Percentiles rank a stretch among this genome's conserved stretches.
These are phyloP conservation scores for Cladorrhinum samala DNA, from an alignment of 495 filamentous ascomycete genomes.

Conservation along the genomic window DNA sequence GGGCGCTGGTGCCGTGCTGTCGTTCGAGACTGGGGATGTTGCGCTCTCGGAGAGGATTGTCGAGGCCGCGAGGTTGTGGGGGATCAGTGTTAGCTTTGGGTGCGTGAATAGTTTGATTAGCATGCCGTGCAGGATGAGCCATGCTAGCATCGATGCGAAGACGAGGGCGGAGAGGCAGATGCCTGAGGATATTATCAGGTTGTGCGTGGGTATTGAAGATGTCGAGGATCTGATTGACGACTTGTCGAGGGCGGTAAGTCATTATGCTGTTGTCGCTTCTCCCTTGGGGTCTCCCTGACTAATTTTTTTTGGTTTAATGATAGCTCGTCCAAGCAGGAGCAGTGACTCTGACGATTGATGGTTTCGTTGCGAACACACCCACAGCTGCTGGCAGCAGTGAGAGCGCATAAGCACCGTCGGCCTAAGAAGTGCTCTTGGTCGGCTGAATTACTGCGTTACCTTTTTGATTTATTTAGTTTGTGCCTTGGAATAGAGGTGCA, in stretches of 20 bases:
- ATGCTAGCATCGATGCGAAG: slow-evolving; percentile 95
- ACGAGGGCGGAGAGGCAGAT: slow-evolving; percentile 81
- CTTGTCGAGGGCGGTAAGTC: slow-evolving; percentile 77
- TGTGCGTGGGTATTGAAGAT: slow-evolving; percentile 97
- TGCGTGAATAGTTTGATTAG: slow-evolving; percentile 98
- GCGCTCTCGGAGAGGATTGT: slow-evolving; percentile 83
- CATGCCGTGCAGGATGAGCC: slow-evolving; percentile 99
- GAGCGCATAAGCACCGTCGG: not conserved
- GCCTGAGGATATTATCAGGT: slow-evolving; percentile 90
- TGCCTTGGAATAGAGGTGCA: too few relatives aligned
- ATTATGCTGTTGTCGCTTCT: not conserved
- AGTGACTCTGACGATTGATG: slow-evolving; percentile 74
- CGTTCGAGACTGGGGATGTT: slow-evolving; percentile 89
- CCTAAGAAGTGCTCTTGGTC: too few relatives aligned
- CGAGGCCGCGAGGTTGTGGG: slow-evolving; percentile 84
- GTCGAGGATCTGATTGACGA: slow-evolving; percentile 90
- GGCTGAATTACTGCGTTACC: too few relatives aligned
- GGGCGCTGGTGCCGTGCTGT: slow-evolving; percentile 87
- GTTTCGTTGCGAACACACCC: slow-evolving; percentile 52
- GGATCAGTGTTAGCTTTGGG: slow-evolving; percentile 92
- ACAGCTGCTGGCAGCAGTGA: slow-evolving; percentile 12
- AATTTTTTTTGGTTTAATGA: slow-evolving; percentile 5
- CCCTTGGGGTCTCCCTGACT: not conserved
- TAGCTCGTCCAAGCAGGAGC: slow-evolving; percentile 92
- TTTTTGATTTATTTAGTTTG: too few relatives aligned